A percentile compares a stretch with the other conserved stretches of the same genome.
Conservation (phyloP, 75 land plant species). For the Picea glauca region DNA sequence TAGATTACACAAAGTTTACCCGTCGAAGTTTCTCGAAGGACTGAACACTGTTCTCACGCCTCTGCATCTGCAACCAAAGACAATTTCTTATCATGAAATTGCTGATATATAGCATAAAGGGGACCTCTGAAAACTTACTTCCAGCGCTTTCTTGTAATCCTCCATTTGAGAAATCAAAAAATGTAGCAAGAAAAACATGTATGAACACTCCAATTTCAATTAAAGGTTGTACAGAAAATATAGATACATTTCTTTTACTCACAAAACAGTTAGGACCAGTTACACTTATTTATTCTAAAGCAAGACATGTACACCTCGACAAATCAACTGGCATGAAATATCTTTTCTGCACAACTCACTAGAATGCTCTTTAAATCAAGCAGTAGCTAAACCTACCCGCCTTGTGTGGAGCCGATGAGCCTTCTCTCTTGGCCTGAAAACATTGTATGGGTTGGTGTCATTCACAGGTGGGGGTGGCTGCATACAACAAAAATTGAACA, state of each 20-base stretch:
- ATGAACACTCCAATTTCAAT: neutral
- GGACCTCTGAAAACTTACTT: neutral
- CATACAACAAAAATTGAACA: conserved; percentile 13
- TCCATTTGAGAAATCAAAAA: neutral
- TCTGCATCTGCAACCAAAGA: conserved; percentile 71
- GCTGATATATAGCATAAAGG: neutral
- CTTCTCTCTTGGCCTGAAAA: conserved; percentile 98
- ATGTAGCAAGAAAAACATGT: neutral
- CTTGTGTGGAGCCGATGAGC: conserved; percentile 92
- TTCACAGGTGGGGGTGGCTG: conserved; percentile 99
- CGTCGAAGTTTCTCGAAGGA: conserved; percentile 98
- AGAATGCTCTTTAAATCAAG: conserved; percentile 7
- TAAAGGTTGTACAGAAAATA: neutral
- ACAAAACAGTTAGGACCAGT: neutral
- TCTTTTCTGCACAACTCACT: neutral
- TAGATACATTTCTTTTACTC: neutral
- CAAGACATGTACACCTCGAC: neutral
- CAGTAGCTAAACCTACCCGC: conserved; percentile 47
- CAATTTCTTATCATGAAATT: neutral
- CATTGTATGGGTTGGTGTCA: conserved; percentile 99
- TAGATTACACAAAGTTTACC: conserved; percentile 28
- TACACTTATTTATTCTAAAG: neutral
- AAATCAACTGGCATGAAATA: neutral
- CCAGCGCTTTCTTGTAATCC: neutral
- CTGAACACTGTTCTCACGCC: conserved; percentile 96